Evolutionary conservation across 1,284 basidiomycete species (phyloP).

Genomic region (Boletus subluridellus): DNA sequence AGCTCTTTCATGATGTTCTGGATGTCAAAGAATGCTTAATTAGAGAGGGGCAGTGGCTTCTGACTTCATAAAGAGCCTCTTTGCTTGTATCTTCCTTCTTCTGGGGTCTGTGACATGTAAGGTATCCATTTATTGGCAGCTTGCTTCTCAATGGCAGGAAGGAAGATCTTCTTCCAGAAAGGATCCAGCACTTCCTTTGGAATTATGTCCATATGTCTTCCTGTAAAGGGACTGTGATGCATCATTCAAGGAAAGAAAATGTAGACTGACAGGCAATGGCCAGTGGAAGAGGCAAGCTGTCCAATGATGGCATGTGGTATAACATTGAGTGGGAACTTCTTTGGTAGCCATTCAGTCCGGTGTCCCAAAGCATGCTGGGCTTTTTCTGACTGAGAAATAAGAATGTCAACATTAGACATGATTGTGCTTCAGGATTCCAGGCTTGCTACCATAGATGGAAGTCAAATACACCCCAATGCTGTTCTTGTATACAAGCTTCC

Average conservation of each 20-base stretch:
- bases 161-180: constrained; percentile 12
- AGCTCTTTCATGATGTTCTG: constrained; percentile 1
- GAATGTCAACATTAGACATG: constrained; percentile 12
- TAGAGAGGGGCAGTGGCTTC: background rate
- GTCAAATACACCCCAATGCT: constrained; percentile 4
- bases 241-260: constrained; percentile 22
- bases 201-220: constrained; percentile 4
- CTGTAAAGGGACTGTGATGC: constrained; percentile 1
- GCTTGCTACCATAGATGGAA: constrained; percentile 1
- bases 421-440: constrained; percentile 10
- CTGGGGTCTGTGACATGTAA: constrained; percentile 2
- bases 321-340: background rate
- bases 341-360: constrained; percentile 10
- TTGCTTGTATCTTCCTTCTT: constrained; percentile 7
- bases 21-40: background rate
- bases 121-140: background rate
- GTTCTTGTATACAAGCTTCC: background rate
- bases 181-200: constrained; percentile 5
- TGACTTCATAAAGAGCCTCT: background rate
- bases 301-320: constrained; percentile 12
- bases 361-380: background rate
- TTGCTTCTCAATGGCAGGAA: constrained; percentile 1
- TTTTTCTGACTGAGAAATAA: constrained; percentile 9
- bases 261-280: constrained; percentile 4
- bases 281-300: background rate